These are phyloP conservation scores for Leptosphaerulina australis DNA, from an alignment of 2,329 filamentous ascomycete species.

Conservation along the genomic window DNA sequence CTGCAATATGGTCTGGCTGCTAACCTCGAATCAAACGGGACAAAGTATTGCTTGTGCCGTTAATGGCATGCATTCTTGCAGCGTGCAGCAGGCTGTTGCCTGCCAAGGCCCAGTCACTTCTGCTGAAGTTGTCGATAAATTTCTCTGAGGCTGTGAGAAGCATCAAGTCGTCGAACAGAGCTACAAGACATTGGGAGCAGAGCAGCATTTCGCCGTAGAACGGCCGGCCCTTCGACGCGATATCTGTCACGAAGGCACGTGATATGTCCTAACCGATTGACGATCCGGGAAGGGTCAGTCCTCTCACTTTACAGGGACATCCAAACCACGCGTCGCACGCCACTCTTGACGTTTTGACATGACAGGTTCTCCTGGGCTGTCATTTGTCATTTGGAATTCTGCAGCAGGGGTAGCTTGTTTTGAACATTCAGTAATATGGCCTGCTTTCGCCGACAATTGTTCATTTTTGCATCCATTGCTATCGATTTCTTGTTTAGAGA, in stretches of 20 bases:
- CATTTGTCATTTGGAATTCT: not conserved
- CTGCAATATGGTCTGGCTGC: not conserved
- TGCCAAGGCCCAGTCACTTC: slow-evolving; percentile 6
- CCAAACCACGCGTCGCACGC: not conserved
- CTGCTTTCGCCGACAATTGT: not conserved
- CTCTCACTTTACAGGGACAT: not conserved
- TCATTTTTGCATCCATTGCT: not conserved
- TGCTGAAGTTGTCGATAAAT: not conserved
- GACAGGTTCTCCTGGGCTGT: not conserved
- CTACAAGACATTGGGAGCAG: slow-evolving; percentile 8
- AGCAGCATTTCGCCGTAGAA: slow-evolving; percentile 8
- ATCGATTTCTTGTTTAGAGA: not conserved
- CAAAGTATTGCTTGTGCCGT: slow-evolving; percentile 5
- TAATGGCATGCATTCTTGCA: slow-evolving; percentile 1
- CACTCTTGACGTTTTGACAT: not conserved
- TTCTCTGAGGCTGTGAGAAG: not conserved
- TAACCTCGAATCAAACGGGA: slow-evolving; percentile 1
- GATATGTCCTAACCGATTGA: slow-evolving; percentile 12
- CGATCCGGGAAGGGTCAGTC: too few relatives aligned
- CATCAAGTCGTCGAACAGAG: not conserved
- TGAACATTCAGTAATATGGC: not conserved
- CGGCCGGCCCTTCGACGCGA: slow-evolving; percentile 1
- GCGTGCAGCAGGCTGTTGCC: not conserved
- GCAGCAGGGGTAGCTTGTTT: slow-evolving; percentile 1
- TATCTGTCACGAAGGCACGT: slow-evolving; percentile 9